Evolutionary conservation across 192 early-diverging fungal species (phyloP).

Genomic region (Gaertneriomyces semiglobifer): DNA sequence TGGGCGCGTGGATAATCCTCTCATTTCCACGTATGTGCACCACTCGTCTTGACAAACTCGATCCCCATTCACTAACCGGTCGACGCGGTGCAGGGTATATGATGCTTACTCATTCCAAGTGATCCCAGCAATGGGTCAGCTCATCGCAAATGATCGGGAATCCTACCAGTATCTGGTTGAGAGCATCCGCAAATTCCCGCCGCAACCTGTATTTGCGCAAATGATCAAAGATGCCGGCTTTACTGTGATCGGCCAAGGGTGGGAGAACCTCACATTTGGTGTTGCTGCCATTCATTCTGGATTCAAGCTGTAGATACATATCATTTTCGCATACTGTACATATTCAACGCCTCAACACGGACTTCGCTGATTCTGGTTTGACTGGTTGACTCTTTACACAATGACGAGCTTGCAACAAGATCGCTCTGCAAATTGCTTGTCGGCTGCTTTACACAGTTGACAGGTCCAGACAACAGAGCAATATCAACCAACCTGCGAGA

Average conservation of each 20-base stretch:
- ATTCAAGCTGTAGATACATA: conserved; percentile 70
- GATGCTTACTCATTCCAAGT: conserved; percentile 92
- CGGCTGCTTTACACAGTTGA: no score
- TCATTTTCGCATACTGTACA: no score
- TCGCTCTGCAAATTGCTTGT: no score
- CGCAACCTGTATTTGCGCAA: conserved; percentile 82
- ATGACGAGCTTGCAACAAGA: no score
- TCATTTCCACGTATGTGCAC: conserved; percentile 62
- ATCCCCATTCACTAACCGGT: neutral
- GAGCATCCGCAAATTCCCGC: conserved; percentile 89
- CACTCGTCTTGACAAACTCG: neutral
- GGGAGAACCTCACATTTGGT: conserved; percentile 95
- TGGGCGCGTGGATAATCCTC: conserved; percentile 80
- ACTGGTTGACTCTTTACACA: no score
- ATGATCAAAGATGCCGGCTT: conserved; percentile 92
- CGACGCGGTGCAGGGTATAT: conserved; percentile 57
- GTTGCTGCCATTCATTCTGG: conserved; percentile 95
- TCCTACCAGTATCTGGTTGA: conserved; percentile 99
- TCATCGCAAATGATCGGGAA: conserved; percentile 81
- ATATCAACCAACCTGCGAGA: no score
- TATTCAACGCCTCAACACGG: no score
- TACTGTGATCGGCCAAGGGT: conserved; percentile 79
- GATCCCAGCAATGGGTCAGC: conserved; percentile 82
- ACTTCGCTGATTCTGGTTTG: no score
- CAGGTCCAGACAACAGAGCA: no score